Percentiles rank a stretch among this genome's conserved stretches.
These are phyloP conservation scores for Aspergillus haitiensis DNA, from an alignment of 495 filamentous ascomycete genomes.

Conservation along the genomic window DNA sequence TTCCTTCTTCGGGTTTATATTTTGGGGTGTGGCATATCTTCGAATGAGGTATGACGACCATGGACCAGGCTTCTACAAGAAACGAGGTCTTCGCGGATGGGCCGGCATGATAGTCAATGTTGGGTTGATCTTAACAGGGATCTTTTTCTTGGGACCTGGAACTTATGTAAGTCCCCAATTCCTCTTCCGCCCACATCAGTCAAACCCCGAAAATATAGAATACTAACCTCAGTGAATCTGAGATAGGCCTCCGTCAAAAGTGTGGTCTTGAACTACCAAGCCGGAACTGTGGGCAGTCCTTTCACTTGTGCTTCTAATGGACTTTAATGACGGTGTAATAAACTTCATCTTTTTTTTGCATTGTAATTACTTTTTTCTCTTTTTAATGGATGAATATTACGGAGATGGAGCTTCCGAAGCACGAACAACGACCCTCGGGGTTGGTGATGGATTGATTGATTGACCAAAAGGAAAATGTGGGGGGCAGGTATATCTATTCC, in stretches of 20 bases:
- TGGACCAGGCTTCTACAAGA: conserved; percentile 58
- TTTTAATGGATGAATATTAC: conserved; percentile 4
- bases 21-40: conserved; percentile 87
- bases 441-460: neutral
- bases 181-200: neutral
- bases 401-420: neutral
- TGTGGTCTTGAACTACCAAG: conserved; percentile 60
- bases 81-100: conserved; percentile 60
- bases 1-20: conserved; percentile 92
- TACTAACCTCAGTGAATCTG: conserved; percentile 15
- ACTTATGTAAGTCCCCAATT: conserved; percentile 65
- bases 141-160: conserved; percentile 74
- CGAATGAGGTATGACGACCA: conserved; percentile 74
- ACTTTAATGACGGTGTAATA: conserved; percentile 31
- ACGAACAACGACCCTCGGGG: neutral
- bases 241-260: conserved; percentile 57
- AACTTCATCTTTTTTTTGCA: neutral
- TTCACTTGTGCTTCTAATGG: conserved; percentile 67
- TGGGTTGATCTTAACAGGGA: conserved; percentile 64
- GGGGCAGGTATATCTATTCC: neutral
- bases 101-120: conserved; percentile 64
- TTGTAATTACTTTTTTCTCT: neutral
- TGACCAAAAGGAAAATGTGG: neutral
- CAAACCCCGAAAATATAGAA: neutral
- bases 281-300: conserved; percentile 54